Evolutionary conservation across 352 stramenopile genomes (phyloP), one percentile per base, ranked within the genome.

Genomic region (Phytopythium boreale): DNA sequence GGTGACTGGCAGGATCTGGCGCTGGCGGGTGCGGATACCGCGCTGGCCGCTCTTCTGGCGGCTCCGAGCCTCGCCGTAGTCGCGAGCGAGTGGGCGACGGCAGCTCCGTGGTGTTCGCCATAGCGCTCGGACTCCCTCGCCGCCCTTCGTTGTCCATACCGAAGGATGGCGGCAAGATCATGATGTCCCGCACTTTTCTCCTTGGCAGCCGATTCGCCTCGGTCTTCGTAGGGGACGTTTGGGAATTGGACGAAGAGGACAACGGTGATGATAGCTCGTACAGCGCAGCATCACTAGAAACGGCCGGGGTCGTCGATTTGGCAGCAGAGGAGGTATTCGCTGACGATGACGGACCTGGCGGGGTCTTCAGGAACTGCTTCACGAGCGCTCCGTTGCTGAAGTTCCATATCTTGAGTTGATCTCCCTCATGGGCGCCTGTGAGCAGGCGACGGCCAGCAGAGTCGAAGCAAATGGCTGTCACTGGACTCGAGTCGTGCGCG

Each of bases 341-440:
- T 6, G 72, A 51, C 1, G 68, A 70, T 14, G 68, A 49, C 24
- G 68, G 59, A 4, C 64, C 71, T 5, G 64, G 59, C 2, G 68
- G 55, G 14, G 68, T 75, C 59, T 94, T 95, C 57, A 89, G 68
- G 44, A 93, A 90, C 55, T 92, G 84, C 61, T 94, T 95, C 4
- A 96, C 84, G 20, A 92, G 72, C 17, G 82, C 80, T 15, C 89
- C 89, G 56, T 94, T 97, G 71, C 83, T 90, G 67, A 96, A 97
- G 61, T 97, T 97, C 89, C 89, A 97, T 72, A 97, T 87, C 64
- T 93, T 93, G 43, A 97, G 81, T 19, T 79, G 56, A 10, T 82
- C 66, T 2, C 89, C 89, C 55, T 93, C 81, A 62, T 96, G 86
- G 10, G 84, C 84, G 12, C 88, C 88, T 12, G 89, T 96, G 20